phyloP scores from a whole-genome alignment of 768 basidiomycete genomes.

The Xerocomus brunneocitrinus region DNA sequence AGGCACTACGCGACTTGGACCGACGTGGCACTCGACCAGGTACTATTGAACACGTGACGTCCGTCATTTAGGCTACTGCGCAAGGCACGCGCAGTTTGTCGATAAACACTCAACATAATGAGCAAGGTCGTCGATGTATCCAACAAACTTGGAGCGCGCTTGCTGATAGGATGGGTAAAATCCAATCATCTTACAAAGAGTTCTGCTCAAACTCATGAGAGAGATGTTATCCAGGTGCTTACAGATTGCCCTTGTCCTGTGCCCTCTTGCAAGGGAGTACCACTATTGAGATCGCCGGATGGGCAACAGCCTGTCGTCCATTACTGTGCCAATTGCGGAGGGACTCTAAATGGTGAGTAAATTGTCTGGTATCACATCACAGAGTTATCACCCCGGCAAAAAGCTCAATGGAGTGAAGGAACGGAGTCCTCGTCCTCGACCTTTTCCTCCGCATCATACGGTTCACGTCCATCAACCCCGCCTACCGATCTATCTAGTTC shows the following conservation, averaged over 20 bases:
- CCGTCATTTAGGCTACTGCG: no score
- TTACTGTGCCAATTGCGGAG: constrained; percentile 65
- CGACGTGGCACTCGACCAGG: constrained; percentile 21
- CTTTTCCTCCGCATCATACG: constrained; percentile 44
- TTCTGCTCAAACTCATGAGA: constrained; percentile 5
- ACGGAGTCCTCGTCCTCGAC: constrained; percentile 36
- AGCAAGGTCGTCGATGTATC: constrained; percentile 53
- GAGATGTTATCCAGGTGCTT: constrained; percentile 41
- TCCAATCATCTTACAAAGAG: not conserved
- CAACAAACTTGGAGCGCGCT: constrained; percentile 59
- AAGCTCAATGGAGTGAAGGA: constrained; percentile 16
- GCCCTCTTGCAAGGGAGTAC: constrained; percentile 51
- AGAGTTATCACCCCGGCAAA: constrained; percentile 6
- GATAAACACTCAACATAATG: constrained; percentile 34
- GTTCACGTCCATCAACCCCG: constrained; percentile 68
- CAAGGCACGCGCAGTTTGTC: not conserved
- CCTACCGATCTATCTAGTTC: constrained; percentile 68
- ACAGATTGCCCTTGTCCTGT: constrained; percentile 62
- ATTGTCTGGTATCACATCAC: not conserved
- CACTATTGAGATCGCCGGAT: constrained; percentile 68
- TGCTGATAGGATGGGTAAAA: constrained; percentile 73
- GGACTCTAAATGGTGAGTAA: constrained; percentile 31
- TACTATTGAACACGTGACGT: no score
- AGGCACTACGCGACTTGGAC: constrained; percentile 6
- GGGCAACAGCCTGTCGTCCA: constrained; percentile 40